phyloP scores from a whole-genome alignment of 164 flowering plant species.

The Magnolia officinalis region DNA sequence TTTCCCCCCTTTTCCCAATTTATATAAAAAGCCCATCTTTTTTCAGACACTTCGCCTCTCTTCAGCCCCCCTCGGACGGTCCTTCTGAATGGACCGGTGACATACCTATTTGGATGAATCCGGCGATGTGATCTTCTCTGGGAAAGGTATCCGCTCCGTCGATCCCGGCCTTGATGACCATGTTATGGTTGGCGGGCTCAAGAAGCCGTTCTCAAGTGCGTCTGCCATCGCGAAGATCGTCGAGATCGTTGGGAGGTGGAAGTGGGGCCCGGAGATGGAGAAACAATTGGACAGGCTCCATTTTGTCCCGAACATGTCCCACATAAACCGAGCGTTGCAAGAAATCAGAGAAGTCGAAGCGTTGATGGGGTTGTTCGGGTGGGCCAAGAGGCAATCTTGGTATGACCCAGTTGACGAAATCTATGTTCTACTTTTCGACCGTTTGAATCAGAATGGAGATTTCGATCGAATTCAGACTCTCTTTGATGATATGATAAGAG shows the following conservation, averaged over 20 bases:
- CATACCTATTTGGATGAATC: slow-evolving; percentile 83
- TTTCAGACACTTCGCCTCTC: background rate
- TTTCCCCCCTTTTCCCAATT: background rate
- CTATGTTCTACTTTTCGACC: slow-evolving; percentile 59
- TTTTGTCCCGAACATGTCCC: slow-evolving; percentile 78
- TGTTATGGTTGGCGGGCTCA: slow-evolving; percentile 81
- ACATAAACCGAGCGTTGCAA: slow-evolving; percentile 58
- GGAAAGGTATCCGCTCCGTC: slow-evolving; percentile 75
- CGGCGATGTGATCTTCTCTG: slow-evolving; percentile 60
- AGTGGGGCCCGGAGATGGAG: slow-evolving; percentile 98
- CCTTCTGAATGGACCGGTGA: slow-evolving; percentile 81
- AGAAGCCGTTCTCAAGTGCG: slow-evolving; percentile 66
- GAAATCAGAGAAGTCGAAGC: slow-evolving; percentile 57
- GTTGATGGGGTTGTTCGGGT: slow-evolving; percentile 62
- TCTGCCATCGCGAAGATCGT: slow-evolving; percentile 75
- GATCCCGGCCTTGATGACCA: slow-evolving; percentile 87
- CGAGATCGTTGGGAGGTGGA: slow-evolving; percentile 88
- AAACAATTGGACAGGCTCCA: slow-evolving; percentile 80
- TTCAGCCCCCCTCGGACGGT: background rate
- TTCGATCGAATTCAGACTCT: slow-evolving; percentile 67
- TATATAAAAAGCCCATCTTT: background rate
- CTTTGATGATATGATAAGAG: slow-evolving; percentile 81
- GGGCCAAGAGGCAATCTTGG: slow-evolving; percentile 92
- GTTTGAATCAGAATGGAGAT: slow-evolving; percentile 55
- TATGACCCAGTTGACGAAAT: slow-evolving; percentile 57